Percentiles rank a stretch among this genome's conserved stretches.
Evolutionary conservation across 1,139 yeast genomes (phyloP).

Genomic region (Saccharomyces hybrid): DNA sequence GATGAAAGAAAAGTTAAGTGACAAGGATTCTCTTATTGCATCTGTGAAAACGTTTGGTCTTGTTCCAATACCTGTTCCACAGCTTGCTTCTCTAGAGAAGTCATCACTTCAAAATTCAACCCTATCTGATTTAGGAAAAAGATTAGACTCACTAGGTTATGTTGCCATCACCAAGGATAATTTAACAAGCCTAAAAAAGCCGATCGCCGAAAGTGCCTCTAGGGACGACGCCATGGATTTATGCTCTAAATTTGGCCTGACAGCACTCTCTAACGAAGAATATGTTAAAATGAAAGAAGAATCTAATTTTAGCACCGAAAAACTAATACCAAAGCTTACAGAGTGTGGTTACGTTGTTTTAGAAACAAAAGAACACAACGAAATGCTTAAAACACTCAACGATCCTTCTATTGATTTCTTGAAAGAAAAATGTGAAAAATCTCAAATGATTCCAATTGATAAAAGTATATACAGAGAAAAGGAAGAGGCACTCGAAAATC

Average conservation of each 20-base stretch:
- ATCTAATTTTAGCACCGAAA: no score
- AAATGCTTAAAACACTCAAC: slow-evolving; percentile 22
- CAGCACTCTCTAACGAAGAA: slow-evolving; percentile 15
- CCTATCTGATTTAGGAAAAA: not conserved
- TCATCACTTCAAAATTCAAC: slow-evolving; percentile 2
- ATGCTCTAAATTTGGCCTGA: slow-evolving; percentile 4
- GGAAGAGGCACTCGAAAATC: slow-evolving; percentile 16
- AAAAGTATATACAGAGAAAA: slow-evolving; percentile 4
- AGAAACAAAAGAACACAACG: slow-evolving; percentile 23
- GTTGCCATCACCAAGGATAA: not conserved
- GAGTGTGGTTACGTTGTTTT: no score
- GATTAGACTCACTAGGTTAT: not conserved
- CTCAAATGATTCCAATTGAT: slow-evolving; percentile 9
- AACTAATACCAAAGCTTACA: no score
- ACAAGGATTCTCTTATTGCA: not conserved
- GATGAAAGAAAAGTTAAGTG: not conserved
- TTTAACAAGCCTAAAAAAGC: slow-evolving; percentile 25
- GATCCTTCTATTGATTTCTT: slow-evolving; percentile 25
- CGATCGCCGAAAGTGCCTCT: slow-evolving; percentile 19
- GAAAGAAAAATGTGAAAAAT: slow-evolving; percentile 22
- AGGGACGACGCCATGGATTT: slow-evolving; percentile 1
- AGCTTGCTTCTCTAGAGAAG: slow-evolving; percentile 2
- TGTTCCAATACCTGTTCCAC: slow-evolving; percentile 9
- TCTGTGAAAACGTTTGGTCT: not conserved
- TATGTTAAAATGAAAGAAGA: slow-evolving; percentile 16